Evolutionary conservation across 306 rosid species (phyloP).

Genomic region (Sophora flavescens): DNA sequence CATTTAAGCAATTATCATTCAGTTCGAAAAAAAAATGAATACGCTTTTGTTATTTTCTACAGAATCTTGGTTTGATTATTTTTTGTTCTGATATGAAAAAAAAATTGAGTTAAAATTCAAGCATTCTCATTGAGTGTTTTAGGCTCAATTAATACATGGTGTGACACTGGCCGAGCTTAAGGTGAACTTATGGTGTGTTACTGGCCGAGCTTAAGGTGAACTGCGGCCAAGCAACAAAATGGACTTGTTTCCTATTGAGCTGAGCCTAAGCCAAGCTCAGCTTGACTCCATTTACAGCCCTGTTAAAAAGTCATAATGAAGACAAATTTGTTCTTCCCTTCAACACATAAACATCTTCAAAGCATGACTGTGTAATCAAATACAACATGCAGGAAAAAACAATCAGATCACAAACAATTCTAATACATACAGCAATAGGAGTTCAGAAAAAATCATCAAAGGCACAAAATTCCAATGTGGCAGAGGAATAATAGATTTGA

Average conservation of each 20-base stretch:
- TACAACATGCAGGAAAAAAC: slow-evolving; percentile 1
- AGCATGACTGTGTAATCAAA: slow-evolving; percentile 2
- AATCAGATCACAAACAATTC: slow-evolving; percentile 11
- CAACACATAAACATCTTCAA: slow-evolving; percentile 6
- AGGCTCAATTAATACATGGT: not conserved
- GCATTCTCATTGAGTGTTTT: too few relatives aligned
- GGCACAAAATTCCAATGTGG: not conserved
- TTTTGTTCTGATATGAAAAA: too few relatives aligned
- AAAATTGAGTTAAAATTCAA: too few relatives aligned
- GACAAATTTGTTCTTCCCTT: not conserved
- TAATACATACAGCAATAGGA: not conserved
- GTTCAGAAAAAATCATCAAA: slow-evolving; percentile 27
- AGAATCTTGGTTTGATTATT: too few relatives aligned
- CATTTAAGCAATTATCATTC: not conserved
- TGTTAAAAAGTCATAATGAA: slow-evolving; percentile 8
- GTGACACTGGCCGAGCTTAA: not conserved
- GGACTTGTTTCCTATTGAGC: not conserved
- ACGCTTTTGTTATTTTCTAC: not conserved
- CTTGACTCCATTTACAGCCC: not conserved
- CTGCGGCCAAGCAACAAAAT: not conserved
- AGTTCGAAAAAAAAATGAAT: not conserved
- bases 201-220: not conserved
- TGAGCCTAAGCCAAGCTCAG: not conserved
- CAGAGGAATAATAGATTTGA: not conserved
- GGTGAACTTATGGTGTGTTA: not conserved